Evolutionary conservation across 257 asterid species (phyloP).

Genomic region (Forsythia suspensa): DNA sequence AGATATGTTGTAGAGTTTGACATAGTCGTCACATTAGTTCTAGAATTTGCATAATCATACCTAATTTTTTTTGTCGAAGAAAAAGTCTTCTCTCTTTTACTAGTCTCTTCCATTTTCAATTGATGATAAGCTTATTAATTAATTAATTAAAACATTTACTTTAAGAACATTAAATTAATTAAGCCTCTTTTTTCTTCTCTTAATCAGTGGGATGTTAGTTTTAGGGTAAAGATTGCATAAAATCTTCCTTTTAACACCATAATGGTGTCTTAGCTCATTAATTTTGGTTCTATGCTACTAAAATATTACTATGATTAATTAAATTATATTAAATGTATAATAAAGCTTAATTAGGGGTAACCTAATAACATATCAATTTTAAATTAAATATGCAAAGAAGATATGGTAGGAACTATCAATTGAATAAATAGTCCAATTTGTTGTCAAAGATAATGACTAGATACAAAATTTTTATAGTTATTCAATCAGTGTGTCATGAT

Average conservation of each 20-base stretch:
- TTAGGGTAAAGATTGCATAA: constrained; percentile 39
- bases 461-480: constrained; percentile 1
- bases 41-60: not conserved
- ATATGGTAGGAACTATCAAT: not conserved
- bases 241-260: constrained; percentile 39
- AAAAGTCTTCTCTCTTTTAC: constrained; percentile 21
- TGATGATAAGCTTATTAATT: constrained; percentile 26
- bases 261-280: constrained; percentile 70
- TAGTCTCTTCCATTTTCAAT: constrained; percentile 1
- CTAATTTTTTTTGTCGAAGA: not conserved
- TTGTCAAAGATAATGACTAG: constrained; percentile 7
- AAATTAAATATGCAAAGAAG: not conserved
- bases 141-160: constrained; percentile 8
- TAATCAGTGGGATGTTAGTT: constrained; percentile 52
- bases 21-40: not conserved
- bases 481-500: constrained; percentile 20
- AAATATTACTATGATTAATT: constrained; percentile 8
- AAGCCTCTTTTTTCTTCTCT: constrained; percentile 29
- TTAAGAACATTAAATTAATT: constrained; percentile 14
- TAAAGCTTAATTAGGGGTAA: constrained; percentile 26
- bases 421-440: not conserved
- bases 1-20: too few species aligned
- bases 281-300: constrained; percentile 31
- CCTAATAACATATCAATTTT: constrained; percentile 17
- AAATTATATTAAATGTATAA: not conserved